Percentiles rank a stretch among this genome's conserved stretches.
Conservation (phyloP, 768 basidiomycete genomes). For the Paxillus rubicundulus region DNA sequence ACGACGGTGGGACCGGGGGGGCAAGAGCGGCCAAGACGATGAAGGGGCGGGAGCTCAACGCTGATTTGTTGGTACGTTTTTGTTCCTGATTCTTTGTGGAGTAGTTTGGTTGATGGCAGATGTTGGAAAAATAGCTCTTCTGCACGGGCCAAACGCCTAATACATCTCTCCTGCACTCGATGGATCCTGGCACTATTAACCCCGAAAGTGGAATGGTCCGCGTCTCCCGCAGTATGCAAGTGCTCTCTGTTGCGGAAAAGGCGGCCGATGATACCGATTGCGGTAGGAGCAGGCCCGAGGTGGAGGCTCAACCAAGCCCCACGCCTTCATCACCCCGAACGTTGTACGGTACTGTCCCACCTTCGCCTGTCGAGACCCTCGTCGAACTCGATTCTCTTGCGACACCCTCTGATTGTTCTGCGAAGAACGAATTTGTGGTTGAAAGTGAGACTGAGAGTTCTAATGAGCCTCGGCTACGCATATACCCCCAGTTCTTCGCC, state of each 20-base stretch:
- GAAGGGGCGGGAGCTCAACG: constrained; percentile 49
- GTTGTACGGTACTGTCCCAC: constrained; percentile 4
- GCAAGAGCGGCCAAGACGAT: constrained; percentile 41
- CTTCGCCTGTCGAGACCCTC: constrained; percentile 13
- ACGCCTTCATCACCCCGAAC: constrained; percentile 2
- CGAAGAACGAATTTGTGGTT: background rate
- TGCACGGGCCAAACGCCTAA: constrained; percentile 65
- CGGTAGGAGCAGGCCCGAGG: no score
- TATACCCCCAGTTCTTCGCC: constrained; percentile 56
- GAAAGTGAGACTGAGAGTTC: constrained; percentile 22
- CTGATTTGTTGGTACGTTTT: constrained; percentile 49
- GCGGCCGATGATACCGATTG: background rate
- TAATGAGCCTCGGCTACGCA: background rate
- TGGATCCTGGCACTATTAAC: constrained; percentile 43
- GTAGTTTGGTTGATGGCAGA: background rate
- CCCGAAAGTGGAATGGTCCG: constrained; percentile 38
- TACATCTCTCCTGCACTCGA: constrained; percentile 42
- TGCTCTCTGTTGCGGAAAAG: constrained; percentile 22
- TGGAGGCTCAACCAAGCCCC: background rate
- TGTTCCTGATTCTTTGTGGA: background rate
- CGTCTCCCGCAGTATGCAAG: constrained; percentile 53
- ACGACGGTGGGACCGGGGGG: background rate
- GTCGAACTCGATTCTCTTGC: background rate
- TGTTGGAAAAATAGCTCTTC: constrained; percentile 41
- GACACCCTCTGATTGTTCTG: background rate